Conservation (phyloP, 768 basidiomycete species). For the Rhodocollybia butyracea region DNA sequence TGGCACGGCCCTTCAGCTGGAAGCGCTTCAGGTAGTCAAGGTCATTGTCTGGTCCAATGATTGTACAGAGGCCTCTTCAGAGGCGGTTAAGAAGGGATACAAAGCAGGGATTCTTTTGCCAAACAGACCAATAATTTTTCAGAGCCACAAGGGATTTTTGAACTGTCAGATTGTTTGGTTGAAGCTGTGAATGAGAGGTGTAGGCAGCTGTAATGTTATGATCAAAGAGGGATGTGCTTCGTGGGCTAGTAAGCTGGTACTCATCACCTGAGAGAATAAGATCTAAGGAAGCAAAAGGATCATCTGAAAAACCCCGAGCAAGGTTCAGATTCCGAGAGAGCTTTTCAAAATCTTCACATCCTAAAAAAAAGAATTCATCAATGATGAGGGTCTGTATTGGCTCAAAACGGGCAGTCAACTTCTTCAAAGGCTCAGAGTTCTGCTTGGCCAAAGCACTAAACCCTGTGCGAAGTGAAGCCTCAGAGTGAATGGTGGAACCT, state of each 20-base stretch:
- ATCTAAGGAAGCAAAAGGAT: conserved; percentile 5
- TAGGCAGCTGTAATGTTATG: conserved; percentile 5
- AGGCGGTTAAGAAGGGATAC: conserved; percentile 7
- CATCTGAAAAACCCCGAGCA: not conserved
- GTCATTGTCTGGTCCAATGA: conserved; percentile 8
- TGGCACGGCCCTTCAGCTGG: too few relatives aligned
- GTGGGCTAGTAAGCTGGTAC: not conserved
- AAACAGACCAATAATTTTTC: conserved; percentile 17
- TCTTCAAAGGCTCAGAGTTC: not conserved
- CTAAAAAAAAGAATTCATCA: not conserved
- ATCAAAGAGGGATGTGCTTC: not conserved
- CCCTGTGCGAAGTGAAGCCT: not conserved
- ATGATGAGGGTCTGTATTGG: not conserved
- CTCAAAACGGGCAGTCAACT: not conserved
- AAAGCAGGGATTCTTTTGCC: conserved; percentile 9
- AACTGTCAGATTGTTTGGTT: conserved; percentile 4
- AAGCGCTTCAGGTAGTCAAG: not conserved
- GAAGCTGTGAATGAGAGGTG: conserved; percentile 6
- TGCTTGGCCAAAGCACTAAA: not conserved
- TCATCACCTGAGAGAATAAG: conserved; percentile 1
- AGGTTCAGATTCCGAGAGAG: not conserved
- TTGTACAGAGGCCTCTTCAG: conserved; percentile 10
- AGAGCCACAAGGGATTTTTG: conserved; percentile 10
- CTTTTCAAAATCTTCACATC: not conserved
- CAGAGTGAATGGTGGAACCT: not conserved